These are phyloP conservation scores for Salix viminalis DNA, from an alignment of 345 rosid species.

Conservation along the genomic window DNA sequence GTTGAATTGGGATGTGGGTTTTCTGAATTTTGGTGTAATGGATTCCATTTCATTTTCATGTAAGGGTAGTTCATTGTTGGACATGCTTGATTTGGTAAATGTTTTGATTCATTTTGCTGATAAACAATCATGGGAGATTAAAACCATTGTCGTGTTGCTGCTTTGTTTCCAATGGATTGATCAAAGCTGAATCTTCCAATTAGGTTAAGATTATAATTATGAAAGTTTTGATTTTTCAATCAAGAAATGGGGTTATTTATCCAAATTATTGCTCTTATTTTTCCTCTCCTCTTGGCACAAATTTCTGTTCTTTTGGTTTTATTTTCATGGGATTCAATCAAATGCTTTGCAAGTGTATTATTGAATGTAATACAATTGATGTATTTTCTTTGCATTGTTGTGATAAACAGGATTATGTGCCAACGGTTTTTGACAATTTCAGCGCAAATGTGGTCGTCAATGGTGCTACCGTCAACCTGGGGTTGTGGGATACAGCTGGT, in stretches of 20 bases:
- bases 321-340: neutral
- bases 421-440: constrained; percentile 36
- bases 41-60: neutral
- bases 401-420: constrained; percentile 28
- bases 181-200: neutral
- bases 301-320: neutral
- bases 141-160: neutral
- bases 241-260: neutral
- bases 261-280: neutral
- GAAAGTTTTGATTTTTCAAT: neutral
- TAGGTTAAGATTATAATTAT: neutral
- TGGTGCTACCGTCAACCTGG: constrained; percentile 29
- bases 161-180: neutral
- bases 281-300: neutral
- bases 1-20: neutral
- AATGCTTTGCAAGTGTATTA: neutral
- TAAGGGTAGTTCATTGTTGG: neutral
- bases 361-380: neutral
- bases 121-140: neutral
- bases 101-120: neutral
- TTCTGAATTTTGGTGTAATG: neutral
- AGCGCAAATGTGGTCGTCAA: constrained; percentile 35
- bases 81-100: constrained; percentile 8
- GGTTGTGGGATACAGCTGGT: constrained; percentile 36
- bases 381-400: neutral